Conservation (phyloP, 768 basidiomycete species). For the Leccinum pellstonianum region DNA sequence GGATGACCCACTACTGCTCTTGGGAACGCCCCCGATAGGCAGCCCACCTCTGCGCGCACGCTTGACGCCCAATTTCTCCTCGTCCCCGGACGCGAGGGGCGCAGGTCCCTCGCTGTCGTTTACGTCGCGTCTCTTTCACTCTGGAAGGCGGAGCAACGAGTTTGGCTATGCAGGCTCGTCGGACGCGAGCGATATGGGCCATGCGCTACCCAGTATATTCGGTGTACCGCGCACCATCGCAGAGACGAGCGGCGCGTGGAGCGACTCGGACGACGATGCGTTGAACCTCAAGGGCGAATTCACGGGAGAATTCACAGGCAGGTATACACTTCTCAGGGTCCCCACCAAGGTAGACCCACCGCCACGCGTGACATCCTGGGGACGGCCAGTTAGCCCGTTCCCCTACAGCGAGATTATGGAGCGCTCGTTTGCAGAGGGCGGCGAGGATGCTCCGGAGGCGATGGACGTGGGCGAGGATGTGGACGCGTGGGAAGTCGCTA, state of each 20-base stretch:
- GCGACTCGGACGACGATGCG: slow-evolving; percentile 33
- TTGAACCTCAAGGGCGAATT: slow-evolving; percentile 54
- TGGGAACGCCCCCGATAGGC: slow-evolving; percentile 37
- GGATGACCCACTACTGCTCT: slow-evolving; percentile 72
- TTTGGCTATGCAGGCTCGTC: slow-evolving; percentile 3
- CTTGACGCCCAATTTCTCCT: slow-evolving; percentile 39
- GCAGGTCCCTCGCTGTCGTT: slow-evolving; percentile 13
- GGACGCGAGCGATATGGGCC: neutral
- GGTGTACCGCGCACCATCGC: slow-evolving; percentile 1
- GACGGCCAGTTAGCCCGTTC: slow-evolving; percentile 68
- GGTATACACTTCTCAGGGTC: slow-evolving; percentile 53
- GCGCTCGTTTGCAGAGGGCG: slow-evolving; percentile 21
- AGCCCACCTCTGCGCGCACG: slow-evolving; percentile 30
- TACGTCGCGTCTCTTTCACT: slow-evolving; percentile 20
- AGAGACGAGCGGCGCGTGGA: slow-evolving; percentile 19
- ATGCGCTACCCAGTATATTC: slow-evolving; percentile 22
- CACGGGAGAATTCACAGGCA: slow-evolving; percentile 66
- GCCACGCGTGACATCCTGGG: slow-evolving; percentile 62
- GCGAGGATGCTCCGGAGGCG: neutral
- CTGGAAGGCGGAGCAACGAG: slow-evolving; percentile 2
- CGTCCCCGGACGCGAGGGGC: slow-evolving; percentile 21
- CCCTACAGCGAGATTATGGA: slow-evolving; percentile 41
- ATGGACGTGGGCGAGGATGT: slow-evolving; percentile 2
- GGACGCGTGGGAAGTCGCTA: slow-evolving; percentile 22
- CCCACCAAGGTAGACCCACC: slow-evolving; percentile 68